Percentiles rank a stretch among this genome's conserved stretches.
Conservation (phyloP, 441 rosid genomes). For the Arabidopsis lyrata region DNA sequence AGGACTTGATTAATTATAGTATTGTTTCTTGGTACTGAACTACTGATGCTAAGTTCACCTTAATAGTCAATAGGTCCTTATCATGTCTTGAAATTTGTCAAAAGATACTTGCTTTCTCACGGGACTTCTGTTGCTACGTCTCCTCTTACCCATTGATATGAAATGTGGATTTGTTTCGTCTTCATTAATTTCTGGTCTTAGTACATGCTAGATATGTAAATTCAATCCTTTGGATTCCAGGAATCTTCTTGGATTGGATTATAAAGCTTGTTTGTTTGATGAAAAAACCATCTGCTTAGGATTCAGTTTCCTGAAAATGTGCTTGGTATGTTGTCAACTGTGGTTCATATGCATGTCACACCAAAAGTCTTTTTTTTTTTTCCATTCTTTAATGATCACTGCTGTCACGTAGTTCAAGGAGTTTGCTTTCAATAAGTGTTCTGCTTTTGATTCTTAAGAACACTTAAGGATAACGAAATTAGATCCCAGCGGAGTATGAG, state of each 20-base stretch:
- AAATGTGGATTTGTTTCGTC: background rate
- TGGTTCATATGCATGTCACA: background rate
- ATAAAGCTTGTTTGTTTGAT: background rate
- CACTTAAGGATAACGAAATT: conserved; percentile 3
- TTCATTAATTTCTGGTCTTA: background rate
- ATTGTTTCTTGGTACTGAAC: conserved; percentile 17
- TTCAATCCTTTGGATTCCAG: background rate
- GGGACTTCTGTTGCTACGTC: conserved; percentile 9
- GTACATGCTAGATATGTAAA: conserved; percentile 11
- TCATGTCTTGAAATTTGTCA: conserved; percentile 12
- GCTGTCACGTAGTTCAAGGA: background rate
- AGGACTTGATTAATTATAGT: background rate
- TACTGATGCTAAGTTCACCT: conserved; percentile 14
- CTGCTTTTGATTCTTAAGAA: conserved; percentile 16
- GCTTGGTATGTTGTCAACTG: background rate
- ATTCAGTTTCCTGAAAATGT: background rate
- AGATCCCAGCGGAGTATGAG: conserved; percentile 11
- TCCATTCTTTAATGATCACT: background rate
- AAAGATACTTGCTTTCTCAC: conserved; percentile 10
- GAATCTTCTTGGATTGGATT: conserved; percentile 8
- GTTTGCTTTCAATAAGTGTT: background rate
- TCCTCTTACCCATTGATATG: background rate
- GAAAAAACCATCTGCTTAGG: background rate
- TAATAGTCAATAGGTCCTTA: conserved; percentile 8
- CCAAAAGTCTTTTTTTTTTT: background rate